Evolutionary conservation across 768 basidiomycete genomes (phyloP), one percentile per base, ranked within the genome.

Genomic region (Lactifluus subvellereus): DNA sequence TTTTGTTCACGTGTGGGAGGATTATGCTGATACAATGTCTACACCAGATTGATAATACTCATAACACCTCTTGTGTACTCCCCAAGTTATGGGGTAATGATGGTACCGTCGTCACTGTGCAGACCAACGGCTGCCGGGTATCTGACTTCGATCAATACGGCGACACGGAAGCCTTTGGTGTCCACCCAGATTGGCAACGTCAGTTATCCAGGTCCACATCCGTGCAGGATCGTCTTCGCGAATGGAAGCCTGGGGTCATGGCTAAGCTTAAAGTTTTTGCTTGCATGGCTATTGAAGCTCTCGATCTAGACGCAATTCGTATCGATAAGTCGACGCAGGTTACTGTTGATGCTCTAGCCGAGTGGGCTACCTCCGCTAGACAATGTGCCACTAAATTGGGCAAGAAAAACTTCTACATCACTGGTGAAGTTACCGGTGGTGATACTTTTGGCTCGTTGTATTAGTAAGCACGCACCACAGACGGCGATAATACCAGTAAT

Each of bases 131-230:
- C n/a, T 97, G 94, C 73, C 77, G 86, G 66, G 72, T 75, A 14
- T 94, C 91, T 18, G 92, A 94, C 65, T 95, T 96, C 68, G 94
- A 97, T 74, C 94, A 96, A 65, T 97, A 89, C 68, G 94, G 94
- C 65, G 94, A 97, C 75, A 91, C 92, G 84, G 94, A 97, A 74
- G 94, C 94, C 66, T 96, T 96, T 72, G 94, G 94, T 87, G 94
- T 96, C 32, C 90, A 92, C 75, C 91, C 89, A 52, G 88, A 92
- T 76, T 94, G 86, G 89, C 84, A 96, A 71, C 94, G 94, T 80
- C 90, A 97, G 73, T 77, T 97, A 22, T 84, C 92, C 67, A 97
- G 95, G 72, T 96, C 95, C 74, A 92, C 94, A 43, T 95, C 94
- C 60, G 94, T 96, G 3, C 94, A 97, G 71, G 94, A 97, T 73